These are phyloP conservation scores for Proliferodiscus dingleyae DNA, from an alignment of 2,329 filamentous ascomycete species.

Conservation along the genomic window DNA sequence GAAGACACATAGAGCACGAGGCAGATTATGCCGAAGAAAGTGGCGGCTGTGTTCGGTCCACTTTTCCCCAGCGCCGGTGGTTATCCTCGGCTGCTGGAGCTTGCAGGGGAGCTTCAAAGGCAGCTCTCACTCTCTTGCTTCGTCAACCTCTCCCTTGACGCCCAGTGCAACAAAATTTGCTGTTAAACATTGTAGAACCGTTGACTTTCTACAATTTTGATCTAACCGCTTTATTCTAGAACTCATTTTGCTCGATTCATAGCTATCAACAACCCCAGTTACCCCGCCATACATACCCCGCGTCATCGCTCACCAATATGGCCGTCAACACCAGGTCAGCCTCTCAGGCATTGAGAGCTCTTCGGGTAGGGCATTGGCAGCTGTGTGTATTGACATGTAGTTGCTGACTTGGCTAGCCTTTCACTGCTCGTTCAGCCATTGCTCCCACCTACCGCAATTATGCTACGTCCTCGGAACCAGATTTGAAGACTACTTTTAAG, in stretches of 20 bases:
- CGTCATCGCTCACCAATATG: conserved; percentile 42
- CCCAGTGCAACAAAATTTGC: too few species aligned
- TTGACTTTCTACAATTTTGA: too few species aligned
- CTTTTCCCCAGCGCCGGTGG: too few species aligned
- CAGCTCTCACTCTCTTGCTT: too few species aligned
- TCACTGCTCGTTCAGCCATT: conserved; percentile 31
- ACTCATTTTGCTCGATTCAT: not conserved
- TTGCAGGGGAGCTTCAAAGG: too few species aligned
- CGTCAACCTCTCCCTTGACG: too few species aligned
- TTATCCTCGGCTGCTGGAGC: too few species aligned
- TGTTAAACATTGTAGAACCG: too few species aligned
- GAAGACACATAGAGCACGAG: too few species aligned
- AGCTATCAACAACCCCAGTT: not conserved
- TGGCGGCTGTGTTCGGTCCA: conserved; percentile 13
- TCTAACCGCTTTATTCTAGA: not conserved
- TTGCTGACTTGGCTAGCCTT: too few species aligned
- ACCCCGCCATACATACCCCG: conserved; percentile 25
- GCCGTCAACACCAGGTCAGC: conserved; percentile 59
- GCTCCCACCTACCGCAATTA: conserved; percentile 50
- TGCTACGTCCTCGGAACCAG: conserved; percentile 73
- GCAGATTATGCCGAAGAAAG: too few species aligned
- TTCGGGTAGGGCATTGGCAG: conserved; percentile 49
- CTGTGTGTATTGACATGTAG: too few species aligned
- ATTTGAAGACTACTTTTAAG: conserved; percentile 82
- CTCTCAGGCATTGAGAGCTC: conserved; percentile 56